Evolutionary conservation across 805 yeast species (phyloP).

Genomic region (Cyberlindnera petersonii): DNA sequence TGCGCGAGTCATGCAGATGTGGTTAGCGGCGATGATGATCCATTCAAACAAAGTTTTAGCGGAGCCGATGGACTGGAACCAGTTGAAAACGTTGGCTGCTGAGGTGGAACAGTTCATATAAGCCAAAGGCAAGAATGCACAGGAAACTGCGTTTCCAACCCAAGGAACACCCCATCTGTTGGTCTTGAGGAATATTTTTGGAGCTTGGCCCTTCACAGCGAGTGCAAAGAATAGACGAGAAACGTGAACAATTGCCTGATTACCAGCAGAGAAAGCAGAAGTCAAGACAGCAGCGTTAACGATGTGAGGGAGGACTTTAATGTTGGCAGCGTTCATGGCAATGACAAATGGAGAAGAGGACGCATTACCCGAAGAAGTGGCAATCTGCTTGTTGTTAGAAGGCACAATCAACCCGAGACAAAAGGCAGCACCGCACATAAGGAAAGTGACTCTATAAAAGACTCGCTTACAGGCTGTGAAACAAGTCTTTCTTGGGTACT

Average conservation of each 20-base stretch:
- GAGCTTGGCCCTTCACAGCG: constrained; percentile 38
- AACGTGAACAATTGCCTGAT: constrained; percentile 29
- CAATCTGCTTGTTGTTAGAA: constrained; percentile 29
- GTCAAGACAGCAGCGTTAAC: constrained; percentile 38
- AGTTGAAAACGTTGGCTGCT: constrained; percentile 32
- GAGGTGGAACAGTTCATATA: constrained; percentile 30
- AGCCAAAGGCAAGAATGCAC: constrained; percentile 36
- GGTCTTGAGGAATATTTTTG: constrained; percentile 32
- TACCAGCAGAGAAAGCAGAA: constrained; percentile 39
- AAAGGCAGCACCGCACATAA: constrained; percentile 32
- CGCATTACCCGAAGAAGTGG: constrained; percentile 30
- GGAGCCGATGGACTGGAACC: constrained; percentile 35
- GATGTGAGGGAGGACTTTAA: constrained; percentile 34
- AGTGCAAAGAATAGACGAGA: constrained; percentile 35
- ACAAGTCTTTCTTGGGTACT: constrained; percentile 51
- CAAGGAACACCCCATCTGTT: constrained; percentile 34
- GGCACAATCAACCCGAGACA: constrained; percentile 34
- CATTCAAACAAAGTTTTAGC: constrained; percentile 32
- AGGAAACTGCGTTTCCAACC: constrained; percentile 28
- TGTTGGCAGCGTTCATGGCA: constrained; percentile 45
- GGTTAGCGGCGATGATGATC: constrained; percentile 32
- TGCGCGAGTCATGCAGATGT: constrained; percentile 32
- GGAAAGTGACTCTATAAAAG: constrained; percentile 29
- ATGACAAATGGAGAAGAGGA: constrained; percentile 39
- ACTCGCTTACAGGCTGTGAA: constrained; percentile 52